These are phyloP conservation scores for Colletotrichum endophyticum DNA, from an alignment of 2,329 filamentous ascomycete genomes.

Conservation along the genomic window DNA sequence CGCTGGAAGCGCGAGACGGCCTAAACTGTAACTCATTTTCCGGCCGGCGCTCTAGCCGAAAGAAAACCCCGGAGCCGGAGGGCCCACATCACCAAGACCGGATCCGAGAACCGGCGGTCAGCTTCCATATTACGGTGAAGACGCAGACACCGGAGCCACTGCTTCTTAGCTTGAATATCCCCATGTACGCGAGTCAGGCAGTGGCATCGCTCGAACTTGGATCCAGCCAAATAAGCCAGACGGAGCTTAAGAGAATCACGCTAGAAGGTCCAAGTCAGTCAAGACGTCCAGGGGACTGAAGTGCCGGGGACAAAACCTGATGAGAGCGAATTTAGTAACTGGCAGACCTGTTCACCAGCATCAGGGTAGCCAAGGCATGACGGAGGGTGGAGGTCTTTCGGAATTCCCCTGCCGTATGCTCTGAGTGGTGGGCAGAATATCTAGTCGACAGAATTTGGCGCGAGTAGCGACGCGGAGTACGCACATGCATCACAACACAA, in stretches of 20 bases:
- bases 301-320: neutral
- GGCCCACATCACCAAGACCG: neutral
- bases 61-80: neutral
- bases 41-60: neutral
- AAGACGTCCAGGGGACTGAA: accelerated
- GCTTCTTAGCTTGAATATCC: accelerated
- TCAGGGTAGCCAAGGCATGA: neutral
- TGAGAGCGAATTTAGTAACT: accelerated
- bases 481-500: neutral
- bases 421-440: neutral
- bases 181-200: neutral
- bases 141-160: neutral
- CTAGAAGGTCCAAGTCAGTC: neutral
- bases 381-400: neutral
- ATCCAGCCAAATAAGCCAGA: neutral
- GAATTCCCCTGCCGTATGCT: neutral
- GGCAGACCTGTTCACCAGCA: neutral
- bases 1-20: neutral
- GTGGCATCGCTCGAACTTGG: neutral
- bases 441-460: neutral
- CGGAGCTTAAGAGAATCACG: neutral
- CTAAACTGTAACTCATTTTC: accelerated
- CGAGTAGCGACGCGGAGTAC: neutral
- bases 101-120: neutral
- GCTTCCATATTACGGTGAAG: neutral